Evolutionary conservation across 176 grass and related monocot species (phyloP).

Genomic region (Cenchrus purpureus): DNA sequence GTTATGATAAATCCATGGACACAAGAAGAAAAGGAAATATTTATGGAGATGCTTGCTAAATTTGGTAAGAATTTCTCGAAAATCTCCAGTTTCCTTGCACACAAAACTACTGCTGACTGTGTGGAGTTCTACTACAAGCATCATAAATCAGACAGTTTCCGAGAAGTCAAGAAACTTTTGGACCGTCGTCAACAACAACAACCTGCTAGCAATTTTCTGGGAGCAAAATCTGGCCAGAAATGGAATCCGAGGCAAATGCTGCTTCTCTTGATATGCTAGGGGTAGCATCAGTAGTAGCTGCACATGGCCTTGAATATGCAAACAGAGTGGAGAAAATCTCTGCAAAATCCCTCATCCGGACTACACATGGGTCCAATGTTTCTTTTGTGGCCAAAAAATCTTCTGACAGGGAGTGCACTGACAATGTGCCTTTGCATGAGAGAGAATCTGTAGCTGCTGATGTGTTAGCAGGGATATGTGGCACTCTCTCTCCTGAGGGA

Average conservation of each 20-base stretch:
- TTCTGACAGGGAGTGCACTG: constrained; percentile 32
- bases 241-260: constrained; percentile 67
- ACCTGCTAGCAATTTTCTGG: constrained; percentile 71
- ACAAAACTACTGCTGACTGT: constrained; percentile 97
- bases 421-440: constrained; percentile 53
- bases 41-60: constrained; percentile 91
- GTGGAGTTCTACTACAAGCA: constrained; percentile 98
- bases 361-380: constrained; percentile 35
- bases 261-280: constrained; percentile 76
- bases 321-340: constrained; percentile 41
- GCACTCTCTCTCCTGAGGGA: constrained; percentile 74
- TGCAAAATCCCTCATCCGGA: constrained; percentile 41
- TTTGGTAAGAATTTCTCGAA: constrained; percentile 95
- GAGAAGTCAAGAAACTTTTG: constrained; percentile 83
- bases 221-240: constrained; percentile 67
- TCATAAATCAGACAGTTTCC: constrained; percentile 96
- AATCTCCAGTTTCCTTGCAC: constrained; percentile 75
- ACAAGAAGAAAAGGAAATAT: constrained; percentile 75
- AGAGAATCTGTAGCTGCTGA: constrained; percentile 81
- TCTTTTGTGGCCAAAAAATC: constrained; percentile 39
- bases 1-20: constrained; percentile 84
- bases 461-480: constrained; percentile 71
- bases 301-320: constrained; percentile 51
- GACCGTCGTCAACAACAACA: constrained; percentile 69
- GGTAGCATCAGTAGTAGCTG: constrained; percentile 58